Evolutionary conservation across 2,329 filamentous ascomycete species (phyloP).

Genomic region (Aspergillus awamori): DNA sequence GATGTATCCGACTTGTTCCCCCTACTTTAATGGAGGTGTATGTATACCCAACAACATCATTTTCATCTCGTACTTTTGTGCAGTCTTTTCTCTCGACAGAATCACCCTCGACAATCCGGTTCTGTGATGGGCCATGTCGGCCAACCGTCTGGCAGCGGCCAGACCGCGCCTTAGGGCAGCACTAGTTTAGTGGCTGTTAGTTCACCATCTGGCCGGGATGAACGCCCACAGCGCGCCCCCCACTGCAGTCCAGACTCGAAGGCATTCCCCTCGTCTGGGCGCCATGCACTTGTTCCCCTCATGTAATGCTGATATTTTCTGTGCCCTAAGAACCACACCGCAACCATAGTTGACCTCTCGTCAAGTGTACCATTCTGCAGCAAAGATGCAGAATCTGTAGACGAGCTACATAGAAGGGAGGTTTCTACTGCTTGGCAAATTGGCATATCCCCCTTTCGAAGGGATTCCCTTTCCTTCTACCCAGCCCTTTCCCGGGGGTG

Average conservation of each 20-base stretch:
- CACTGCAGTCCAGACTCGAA: slow-evolving; percentile 4
- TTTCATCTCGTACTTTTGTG: background rate
- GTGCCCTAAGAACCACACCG: background rate
- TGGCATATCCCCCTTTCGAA: background rate
- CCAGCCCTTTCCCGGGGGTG: background rate
- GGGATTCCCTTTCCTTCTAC: background rate
- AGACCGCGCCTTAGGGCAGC: background rate
- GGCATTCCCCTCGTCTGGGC: background rate
- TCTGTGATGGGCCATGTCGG: background rate
- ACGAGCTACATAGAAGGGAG: background rate
- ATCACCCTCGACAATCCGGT: background rate
- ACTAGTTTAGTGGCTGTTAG: background rate
- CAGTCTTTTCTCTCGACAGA: background rate
- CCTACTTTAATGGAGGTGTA: background rate
- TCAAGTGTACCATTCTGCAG: background rate
- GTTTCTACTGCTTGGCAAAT: background rate
- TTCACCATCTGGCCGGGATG: background rate
- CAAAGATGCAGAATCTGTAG: background rate
- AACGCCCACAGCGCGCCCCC: background rate
- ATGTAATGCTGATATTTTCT: background rate
- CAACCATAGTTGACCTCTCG: background rate
- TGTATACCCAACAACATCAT: background rate
- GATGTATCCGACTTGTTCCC: background rate
- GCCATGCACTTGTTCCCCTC: background rate
- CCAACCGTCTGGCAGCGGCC: background rate